Base-by-base conservation (phyloP, 345 rosid species). In the Mallotus nudiflorus region DNA sequence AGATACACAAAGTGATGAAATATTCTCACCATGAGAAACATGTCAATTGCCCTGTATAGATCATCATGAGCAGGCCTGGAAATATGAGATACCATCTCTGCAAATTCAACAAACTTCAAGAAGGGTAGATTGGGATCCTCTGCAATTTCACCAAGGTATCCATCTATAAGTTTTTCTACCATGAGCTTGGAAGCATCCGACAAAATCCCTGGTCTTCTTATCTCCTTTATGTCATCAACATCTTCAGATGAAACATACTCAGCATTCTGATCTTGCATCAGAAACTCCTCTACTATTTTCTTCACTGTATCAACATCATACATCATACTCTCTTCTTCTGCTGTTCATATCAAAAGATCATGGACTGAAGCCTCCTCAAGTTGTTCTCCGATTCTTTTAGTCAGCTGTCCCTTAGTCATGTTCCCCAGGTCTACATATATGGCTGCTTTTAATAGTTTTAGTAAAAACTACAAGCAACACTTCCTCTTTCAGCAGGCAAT, bases 121-220 rank as follows among this genome's bases (percentile, higher is more conserved):
- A 80, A 55, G 27, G 89, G 83, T 66, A 92, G 78, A 66, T 82
- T 84, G 48, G 77, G 88, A 80, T 92, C 96, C 78, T 86, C 90
- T 0, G 94, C 87, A 57, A 88, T 82, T 77, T 92, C 98, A 62
- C 88, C 70, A 27, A 92, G 92, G 83, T 90, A 92, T 10, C 85
- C 83, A 74, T 92, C 96, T 15, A 90, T 81, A 25, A 87, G 73
- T 82, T 90, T 90, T 18, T 76, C 97, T 68, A 90, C 96, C 89
- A 90, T 90, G 29, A 90, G 87, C 85, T 90, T 92, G 20, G 94
- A 86, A 68, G 96, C 94, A 74, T 87, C 91, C 0, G 97, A 87
- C 53, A 92, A 70, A 55, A 92, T 87, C 75, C 94, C 91, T 0
- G 82, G 83, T 45, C 73, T 81, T 68, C 68, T 73, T 11, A 73